Base-by-base conservation (phyloP, 1,139 yeast genomes). In the Kodamaea sp. region DNA sequence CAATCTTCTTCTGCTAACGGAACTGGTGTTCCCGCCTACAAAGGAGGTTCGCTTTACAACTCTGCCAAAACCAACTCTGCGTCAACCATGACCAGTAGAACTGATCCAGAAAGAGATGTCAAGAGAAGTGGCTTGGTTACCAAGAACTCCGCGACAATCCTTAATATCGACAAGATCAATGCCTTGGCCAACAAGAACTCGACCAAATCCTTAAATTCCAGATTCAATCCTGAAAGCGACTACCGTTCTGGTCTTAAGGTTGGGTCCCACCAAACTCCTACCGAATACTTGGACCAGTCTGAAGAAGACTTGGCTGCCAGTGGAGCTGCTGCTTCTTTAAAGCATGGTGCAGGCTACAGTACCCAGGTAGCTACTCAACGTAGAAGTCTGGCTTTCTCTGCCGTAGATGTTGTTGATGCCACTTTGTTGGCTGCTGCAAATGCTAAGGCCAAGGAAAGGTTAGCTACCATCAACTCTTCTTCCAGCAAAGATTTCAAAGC, bases 391-490 rank as follows among this genome's bases (percentile, higher is more conserved):
- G 51, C 70, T 7, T 68, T 70, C 45, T 55, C 54, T 39, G 73
- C 76, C 7, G 46, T 48, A 14, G 72, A 69, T 29, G 63, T 79
- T 28, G 75, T 78, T 34, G 79, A 77, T 43, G 68, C 74, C 26
- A 68, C 70, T 34, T 80, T 83, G 41, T 67, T 83, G 44, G 72
- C 78, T 19, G 73, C 77, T 37, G 92, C 94, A 16, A 70, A 74
- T 35, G 66, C 69, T 41, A 78, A 72, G 43, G 89, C 88, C 14
- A 67, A 71, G 34, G 66, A 62, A 29, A 66, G 83, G 29, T 61
- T 83, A 46, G 53, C 59, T 31, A 47, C 63, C 12, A 51, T 77
- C 34, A 61, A 61, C 34, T 54, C 61, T 24, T 33, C 49, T 3
- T 61, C 61, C 28, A 58, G 59, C 22, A 64, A 64, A 16, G 66